These are phyloP conservation scores for Penicillium antarcticum DNA, from an alignment of 495 filamentous ascomycete species.

Conservation along the genomic window DNA sequence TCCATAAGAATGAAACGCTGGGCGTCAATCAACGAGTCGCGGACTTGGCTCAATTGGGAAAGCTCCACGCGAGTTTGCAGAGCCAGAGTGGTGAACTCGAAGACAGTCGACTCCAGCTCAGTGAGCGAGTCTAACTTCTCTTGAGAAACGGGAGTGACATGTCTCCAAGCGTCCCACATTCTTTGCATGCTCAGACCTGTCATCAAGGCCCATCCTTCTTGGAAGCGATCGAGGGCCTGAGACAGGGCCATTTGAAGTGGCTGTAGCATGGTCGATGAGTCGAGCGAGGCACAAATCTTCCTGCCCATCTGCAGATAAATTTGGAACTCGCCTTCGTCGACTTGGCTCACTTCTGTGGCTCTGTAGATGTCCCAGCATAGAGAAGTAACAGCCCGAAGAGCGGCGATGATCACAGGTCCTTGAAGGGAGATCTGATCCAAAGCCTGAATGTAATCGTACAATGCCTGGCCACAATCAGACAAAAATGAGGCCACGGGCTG, in stretches of 20 bases:
- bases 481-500: conserved; percentile 47
- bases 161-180: conserved; percentile 73
- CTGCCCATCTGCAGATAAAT: conserved; percentile 49
- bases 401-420: conserved; percentile 23
- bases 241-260: conserved; percentile 35
- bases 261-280: conserved; percentile 20
- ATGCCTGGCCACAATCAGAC: conserved; percentile 37
- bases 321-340: conserved; percentile 55
- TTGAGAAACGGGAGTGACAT: conserved; percentile 55
- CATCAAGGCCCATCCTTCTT: conserved; percentile 53
- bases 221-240: conserved; percentile 43
- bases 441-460: conserved; percentile 38
- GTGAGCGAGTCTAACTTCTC: conserved; percentile 48
- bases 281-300: conserved; percentile 28
- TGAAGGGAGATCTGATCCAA: conserved; percentile 27
- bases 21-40: conserved; percentile 42
- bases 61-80: conserved; percentile 42
- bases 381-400: conserved; percentile 45
- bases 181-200: conserved; percentile 82
- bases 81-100: conserved; percentile 64
- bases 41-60: conserved; percentile 35
- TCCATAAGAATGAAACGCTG: conserved; percentile 38
- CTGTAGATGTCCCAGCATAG: conserved; percentile 58
- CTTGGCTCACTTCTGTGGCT: conserved; percentile 37
- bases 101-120: conserved; percentile 65